phyloP scores from a whole-genome alignment of 108 stramenopile species.

The Heterococcus sp. region DNA sequence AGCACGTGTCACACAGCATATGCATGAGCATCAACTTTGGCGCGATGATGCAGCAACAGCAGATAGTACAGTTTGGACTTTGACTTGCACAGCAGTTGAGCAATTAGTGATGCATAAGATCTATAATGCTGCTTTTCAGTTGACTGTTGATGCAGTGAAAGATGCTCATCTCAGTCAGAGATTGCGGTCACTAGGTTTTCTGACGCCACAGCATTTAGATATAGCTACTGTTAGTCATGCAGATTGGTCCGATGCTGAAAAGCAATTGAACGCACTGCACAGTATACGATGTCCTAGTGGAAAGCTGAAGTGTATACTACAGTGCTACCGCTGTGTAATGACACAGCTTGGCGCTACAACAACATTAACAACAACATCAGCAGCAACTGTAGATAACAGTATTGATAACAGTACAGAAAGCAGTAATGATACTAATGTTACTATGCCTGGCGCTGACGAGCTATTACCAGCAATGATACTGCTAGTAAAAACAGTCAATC shows the following conservation, averaged over 20 bases:
- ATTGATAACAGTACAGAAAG: neutral
- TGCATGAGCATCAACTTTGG: conserved; percentile 27
- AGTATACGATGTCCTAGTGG: conserved; percentile 21
- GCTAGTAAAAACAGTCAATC: conserved; percentile 23
- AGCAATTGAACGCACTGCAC: conserved; percentile 3
- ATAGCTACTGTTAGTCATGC: conserved; percentile 5
- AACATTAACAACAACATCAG: neutral
- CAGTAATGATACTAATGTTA: neutral
- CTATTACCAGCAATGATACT: conserved; percentile 33
- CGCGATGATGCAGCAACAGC: conserved; percentile 17
- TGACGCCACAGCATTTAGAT: conserved; percentile 12
- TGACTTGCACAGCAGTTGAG: too few species aligned
- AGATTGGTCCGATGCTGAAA: neutral
- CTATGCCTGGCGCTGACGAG: conserved; percentile 27
- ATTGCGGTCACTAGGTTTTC: conserved; percentile 14
- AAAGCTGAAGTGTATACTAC: conserved; percentile 20
- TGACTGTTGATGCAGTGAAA: neutral
- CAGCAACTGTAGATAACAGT: neutral
- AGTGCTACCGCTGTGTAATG: neutral
- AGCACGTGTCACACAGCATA: conserved; percentile 1
- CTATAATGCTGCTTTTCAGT: neutral
- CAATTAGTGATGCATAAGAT: conserved; percentile 27
- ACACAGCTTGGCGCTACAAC: neutral
- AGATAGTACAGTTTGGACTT: too few species aligned
- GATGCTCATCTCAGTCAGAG: conserved; percentile 4